Percentiles rank a stretch among this genome's conserved stretches.
These are phyloP conservation scores for Cercophora samala DNA, from an alignment of 495 filamentous ascomycete species.

Conservation along the genomic window DNA sequence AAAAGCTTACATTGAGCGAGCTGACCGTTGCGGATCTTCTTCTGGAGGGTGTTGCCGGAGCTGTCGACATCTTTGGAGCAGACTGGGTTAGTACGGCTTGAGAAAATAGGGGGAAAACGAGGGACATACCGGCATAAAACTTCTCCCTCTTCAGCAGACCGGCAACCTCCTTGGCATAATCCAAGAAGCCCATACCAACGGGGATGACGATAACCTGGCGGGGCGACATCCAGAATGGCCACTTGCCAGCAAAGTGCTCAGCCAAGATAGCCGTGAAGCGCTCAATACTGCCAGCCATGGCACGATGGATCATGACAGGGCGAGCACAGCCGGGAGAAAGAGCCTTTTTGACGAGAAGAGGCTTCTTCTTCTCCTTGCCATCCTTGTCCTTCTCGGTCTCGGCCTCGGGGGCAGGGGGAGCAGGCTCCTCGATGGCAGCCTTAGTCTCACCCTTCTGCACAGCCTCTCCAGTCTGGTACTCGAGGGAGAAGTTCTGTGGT, in stretches of 20 bases:
- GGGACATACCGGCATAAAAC: slow-evolving; percentile 48
- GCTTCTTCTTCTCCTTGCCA: slow-evolving; percentile 34
- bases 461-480: slow-evolving; percentile 54
- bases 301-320: slow-evolving; percentile 95
- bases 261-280: slow-evolving; percentile 90
- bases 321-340: slow-evolving; percentile 71
- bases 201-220: slow-evolving; percentile 90
- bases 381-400: slow-evolving; percentile 36
- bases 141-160: slow-evolving; percentile 49
- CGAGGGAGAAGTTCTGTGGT: slow-evolving; percentile 57
- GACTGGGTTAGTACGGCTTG: slow-evolving; percentile 1
- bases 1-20: slow-evolving; percentile 83
- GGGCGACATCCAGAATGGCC: slow-evolving; percentile 97
- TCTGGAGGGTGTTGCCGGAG: slow-evolving; percentile 87
- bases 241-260: slow-evolving; percentile 96
- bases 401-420: slow-evolving; percentile 34
- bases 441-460: slow-evolving; percentile 37
- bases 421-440: slow-evolving; percentile 29
- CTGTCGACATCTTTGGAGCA: slow-evolving; percentile 66
- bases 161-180: slow-evolving; percentile 84
- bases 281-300: slow-evolving; percentile 90
- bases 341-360: slow-evolving; percentile 44
- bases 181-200: slow-evolving; percentile 77
- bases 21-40: slow-evolving; percentile 91
- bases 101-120: neutral